Percentiles rank a stretch among this genome's conserved stretches.
These are phyloP conservation scores for Cenchrus americanus DNA, from an alignment of 176 grass and related monocot species.

Conservation along the genomic window DNA sequence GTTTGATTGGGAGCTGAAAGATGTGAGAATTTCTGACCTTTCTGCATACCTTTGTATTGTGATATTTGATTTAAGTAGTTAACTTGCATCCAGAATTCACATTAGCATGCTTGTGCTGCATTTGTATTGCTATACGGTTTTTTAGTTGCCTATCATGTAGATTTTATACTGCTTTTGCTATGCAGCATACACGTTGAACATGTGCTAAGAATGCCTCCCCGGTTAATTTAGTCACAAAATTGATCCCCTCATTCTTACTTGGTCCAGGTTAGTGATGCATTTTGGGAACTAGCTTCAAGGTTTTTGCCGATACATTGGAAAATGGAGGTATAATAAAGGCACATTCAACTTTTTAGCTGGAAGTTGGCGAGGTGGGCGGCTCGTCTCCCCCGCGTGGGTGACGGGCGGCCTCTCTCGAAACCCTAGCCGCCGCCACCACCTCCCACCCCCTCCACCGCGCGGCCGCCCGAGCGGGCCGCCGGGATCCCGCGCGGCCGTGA, in stretches of 20 bases:
- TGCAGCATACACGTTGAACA: conserved; percentile 12
- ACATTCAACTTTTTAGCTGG: too few species aligned
- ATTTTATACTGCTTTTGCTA: not conserved
- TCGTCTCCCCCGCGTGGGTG: too few species aligned
- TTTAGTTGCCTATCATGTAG: not conserved
- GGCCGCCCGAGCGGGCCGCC: too few species aligned
- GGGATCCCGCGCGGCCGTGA: too few species aligned
- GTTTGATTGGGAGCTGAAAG: conserved; percentile 84
- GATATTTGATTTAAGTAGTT: conserved; percentile 16
- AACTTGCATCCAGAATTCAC: not conserved
- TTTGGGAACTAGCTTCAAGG: conserved; percentile 77
- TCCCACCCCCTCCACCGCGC: too few species aligned
- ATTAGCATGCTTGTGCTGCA: not conserved
- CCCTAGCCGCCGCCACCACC: too few species aligned
- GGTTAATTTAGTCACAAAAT: conserved; percentile 6
- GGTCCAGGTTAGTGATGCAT: conserved; percentile 73
- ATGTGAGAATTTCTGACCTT: conserved; percentile 66
- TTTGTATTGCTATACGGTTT: not conserved
- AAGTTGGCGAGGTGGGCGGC: too few species aligned
- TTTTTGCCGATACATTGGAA: conserved; percentile 87
- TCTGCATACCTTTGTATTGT: conserved; percentile 28
- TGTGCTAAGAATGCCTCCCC: not conserved
- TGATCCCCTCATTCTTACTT: conserved; percentile 22
- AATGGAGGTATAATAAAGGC: conserved; percentile 79
- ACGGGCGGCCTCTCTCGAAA: too few species aligned